Base-by-base conservation (phyloP, 257 asterid species). In the Anisodus tanguticus region DNA sequence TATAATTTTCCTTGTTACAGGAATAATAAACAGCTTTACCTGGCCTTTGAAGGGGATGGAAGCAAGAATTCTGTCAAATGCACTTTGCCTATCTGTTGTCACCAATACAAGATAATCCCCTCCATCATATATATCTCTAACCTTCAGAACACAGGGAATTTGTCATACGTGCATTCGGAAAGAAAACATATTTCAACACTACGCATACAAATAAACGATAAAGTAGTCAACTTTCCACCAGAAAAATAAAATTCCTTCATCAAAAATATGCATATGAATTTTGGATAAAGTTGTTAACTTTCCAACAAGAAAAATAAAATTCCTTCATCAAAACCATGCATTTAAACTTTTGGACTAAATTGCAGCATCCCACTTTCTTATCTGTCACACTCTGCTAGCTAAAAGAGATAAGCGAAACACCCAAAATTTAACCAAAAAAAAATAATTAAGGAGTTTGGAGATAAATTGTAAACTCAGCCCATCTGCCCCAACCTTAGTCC, bases 41-140 rank as follows among this genome's bases (percentile, higher is more conserved):
- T 94, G 99, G 51, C 99, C 99, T 88, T 95, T 94, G 87, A 93
- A 95, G 80, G 99, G 99, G 79, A 94, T 93, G 26, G 97, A 95
- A 71, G 99, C 99, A 85, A 95, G 96, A 90, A 95, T 87, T 83
- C 98, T 87, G 51, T 95, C 99, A 82, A 94, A 95, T 62, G 99
- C 99, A 90, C 99, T 95, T 88, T 93, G 97, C 86, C 99, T 86
- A 84, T 95, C 98, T 0, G 99, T 94, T 26, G 99, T 95, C 66
- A 95, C 98, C 83, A 95, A 84, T 85, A 94, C 93, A 57, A 94
- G 92, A 85, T 88, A 94, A 69, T 95, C 93, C 67, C 97, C 98
- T 74, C 91, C 94, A 53, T 95, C 98, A 82, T 94, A 95, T 53
- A 95, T 91, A 88, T 95, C 98, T 87, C 99, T 93, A 81, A 95